Evolutionary conservation across 2,329 filamentous ascomycete genomes (phyloP), one percentile per base, ranked within the genome.

Genomic region (Myriosclerotinia curreyana): DNA sequence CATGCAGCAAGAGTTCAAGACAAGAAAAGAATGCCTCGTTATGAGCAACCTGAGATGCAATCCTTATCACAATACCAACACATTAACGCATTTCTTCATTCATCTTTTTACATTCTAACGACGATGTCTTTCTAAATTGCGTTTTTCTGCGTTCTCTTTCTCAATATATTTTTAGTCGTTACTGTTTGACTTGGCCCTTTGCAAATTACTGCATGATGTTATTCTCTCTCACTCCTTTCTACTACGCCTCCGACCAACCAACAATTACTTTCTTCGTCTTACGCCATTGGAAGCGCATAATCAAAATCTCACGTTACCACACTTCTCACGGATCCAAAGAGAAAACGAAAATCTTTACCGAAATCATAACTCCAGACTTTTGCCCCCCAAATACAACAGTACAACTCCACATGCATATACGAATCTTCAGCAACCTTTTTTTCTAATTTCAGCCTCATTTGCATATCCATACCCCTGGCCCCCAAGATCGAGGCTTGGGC

Each of bases 401-500:
- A 36, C 25, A 25, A 31, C 36, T 28, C 3, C 17, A 15, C 11
- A 12, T 58, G 46, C 28, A 62, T 46, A 55, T 55, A 54, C 50
- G 28, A 55, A 55, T 22, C 40, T 54, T 46, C 40, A 34, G 31
- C 40, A 62, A 25, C 7, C 17, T 53, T 62, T 36, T 36, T n/a
- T 62, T 22, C 40, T 36, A 6, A 36, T 46, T 62, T 38, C 38
- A 36, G 50, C 60, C 60, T 46, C 28, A 36, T 46, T 46, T n/a
- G 17, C 40, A 46, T 44, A 46, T 54, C 38, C 38, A 62, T 28
- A 46, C 40, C 40, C 38, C 50, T 62, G 28, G 28, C 36, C 50
- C 40, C 40, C 40, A 40, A 62, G 49, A 22, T 62, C n/a, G 36
- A 25, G 49, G 40, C 34, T 28, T 46, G 12, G 12, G 40, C 12